Evolutionary conservation across 2,329 filamentous ascomycete species (phyloP).

Genomic region (Sordariomycetes sp.): DNA sequence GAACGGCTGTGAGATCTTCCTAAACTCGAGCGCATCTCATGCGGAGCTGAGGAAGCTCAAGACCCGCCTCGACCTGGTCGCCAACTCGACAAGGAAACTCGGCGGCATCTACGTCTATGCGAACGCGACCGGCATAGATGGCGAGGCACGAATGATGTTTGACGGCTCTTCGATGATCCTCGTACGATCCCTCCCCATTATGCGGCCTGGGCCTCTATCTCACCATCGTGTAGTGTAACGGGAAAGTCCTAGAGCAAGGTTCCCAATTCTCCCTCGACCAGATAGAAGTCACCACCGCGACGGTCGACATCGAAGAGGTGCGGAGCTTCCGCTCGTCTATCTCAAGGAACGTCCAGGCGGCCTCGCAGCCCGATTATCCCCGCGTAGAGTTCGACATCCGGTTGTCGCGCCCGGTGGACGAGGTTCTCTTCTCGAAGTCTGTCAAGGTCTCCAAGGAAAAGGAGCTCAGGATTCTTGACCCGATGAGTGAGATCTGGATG

Average conservation of each 20-base stretch:
- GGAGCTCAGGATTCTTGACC: constrained; percentile 13
- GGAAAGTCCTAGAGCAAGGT: constrained; percentile 51
- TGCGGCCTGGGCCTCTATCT: no score
- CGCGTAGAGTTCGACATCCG: constrained; percentile 18
- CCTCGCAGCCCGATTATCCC: constrained; percentile 21
- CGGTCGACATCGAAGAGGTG: constrained; percentile 62
- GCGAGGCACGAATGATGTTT: constrained; percentile 28
- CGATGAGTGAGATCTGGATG: constrained; percentile 21
- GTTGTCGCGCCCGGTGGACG: constrained; percentile 11
- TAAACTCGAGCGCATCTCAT: constrained; percentile 21
- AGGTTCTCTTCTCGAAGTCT: constrained; percentile 18
- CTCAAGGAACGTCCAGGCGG: constrained; percentile 48
- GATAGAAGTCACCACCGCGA: constrained; percentile 56
- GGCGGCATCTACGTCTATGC: constrained; percentile 45
- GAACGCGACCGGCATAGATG: constrained; percentile 17
- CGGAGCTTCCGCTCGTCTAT: constrained; percentile 45
- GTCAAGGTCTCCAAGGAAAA: constrained; percentile 10
- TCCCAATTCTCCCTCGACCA: constrained; percentile 52
- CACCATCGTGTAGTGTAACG: constrained; percentile 32
- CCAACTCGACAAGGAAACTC: constrained; percentile 51
- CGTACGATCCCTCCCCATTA: neutral
- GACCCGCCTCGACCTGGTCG: constrained; percentile 52
- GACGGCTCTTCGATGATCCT: constrained; percentile 13
- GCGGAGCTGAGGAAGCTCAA: constrained; percentile 54
- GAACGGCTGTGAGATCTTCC: constrained; percentile 37